A percentile compares a stretch with the other conserved stretches of the same genome.
These are phyloP conservation scores for Urochloa ruziziensis DNA, from an alignment of 176 grass and related monocot species.

Conservation along the genomic window DNA sequence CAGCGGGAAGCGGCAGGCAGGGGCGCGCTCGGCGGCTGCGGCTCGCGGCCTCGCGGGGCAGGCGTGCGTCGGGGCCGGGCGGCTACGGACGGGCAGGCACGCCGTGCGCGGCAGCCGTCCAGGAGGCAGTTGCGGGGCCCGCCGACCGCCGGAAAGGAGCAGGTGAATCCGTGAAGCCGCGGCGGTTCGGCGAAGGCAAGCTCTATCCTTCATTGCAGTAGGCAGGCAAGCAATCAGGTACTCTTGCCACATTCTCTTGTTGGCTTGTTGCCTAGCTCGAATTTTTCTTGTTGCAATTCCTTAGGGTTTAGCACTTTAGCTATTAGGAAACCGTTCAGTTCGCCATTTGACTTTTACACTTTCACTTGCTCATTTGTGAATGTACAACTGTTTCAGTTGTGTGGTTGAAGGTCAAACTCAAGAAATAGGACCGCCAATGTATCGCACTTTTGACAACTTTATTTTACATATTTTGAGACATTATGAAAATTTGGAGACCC, in stretches of 20 bases:
- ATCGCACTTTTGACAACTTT: neutral
- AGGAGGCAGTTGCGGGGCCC: neutral
- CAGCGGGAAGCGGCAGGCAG: neutral
- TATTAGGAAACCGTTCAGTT: neutral
- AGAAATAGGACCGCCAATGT: neutral
- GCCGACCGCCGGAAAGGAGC: neutral
- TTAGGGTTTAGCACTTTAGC: neutral
- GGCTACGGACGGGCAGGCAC: neutral
- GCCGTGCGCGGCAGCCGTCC: neutral
- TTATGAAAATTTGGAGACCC: neutral
- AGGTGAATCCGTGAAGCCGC: neutral
- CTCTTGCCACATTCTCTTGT: neutral
- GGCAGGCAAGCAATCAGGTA: neutral
- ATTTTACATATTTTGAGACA: neutral
- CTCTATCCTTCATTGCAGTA: neutral
- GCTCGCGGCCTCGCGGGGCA: neutral
- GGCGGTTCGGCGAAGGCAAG: neutral
- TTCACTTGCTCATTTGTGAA: neutral
- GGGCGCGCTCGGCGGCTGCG: neutral
- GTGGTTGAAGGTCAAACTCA: neutral
- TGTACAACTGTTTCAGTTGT: neutral
- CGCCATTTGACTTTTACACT: neutral
- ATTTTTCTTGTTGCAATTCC: neutral
- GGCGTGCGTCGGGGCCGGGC: neutral
- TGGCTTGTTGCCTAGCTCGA: neutral